A percentile compares a stretch with the other conserved stretches of the same genome.
These are phyloP conservation scores for Bacterosira constricta DNA, from an alignment of 108 stramenopile species.

Conservation along the genomic window DNA sequence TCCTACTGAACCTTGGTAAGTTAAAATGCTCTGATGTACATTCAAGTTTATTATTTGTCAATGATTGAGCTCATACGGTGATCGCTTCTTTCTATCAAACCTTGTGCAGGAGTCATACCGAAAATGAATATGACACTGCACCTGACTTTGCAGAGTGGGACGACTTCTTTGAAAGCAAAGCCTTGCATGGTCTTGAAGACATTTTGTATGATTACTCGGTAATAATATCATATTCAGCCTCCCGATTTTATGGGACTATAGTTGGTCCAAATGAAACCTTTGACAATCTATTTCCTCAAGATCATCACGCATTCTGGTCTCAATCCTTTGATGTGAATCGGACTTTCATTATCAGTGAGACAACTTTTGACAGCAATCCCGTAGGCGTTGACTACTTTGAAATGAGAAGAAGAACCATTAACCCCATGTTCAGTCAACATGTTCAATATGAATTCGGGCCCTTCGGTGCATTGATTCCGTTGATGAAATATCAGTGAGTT, in stretches of 20 bases:
- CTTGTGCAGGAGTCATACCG: neutral
- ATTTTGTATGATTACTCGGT: constrained; percentile 36
- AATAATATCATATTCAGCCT: constrained; percentile 16
- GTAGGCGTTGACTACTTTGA: too few relatives aligned
- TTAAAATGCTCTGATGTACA: neutral
- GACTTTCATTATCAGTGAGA: too few relatives aligned
- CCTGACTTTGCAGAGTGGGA: constrained; percentile 10
- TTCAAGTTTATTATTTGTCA: neutral
- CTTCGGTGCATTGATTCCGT: too few relatives aligned
- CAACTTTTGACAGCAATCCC: too few relatives aligned
- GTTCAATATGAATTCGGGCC: too few relatives aligned
- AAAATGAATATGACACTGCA: constrained; percentile 21
- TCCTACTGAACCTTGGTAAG: too few relatives aligned
- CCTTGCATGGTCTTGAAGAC: constrained; percentile 23
- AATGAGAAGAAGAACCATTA: too few relatives aligned
- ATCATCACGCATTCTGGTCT: constrained; percentile 15
- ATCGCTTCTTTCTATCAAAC: neutral
- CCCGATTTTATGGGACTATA: constrained; percentile 27
- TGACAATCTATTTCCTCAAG: constrained; percentile 4
- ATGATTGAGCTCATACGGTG: neutral
- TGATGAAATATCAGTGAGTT: too few relatives aligned
- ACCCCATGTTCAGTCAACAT: too few relatives aligned
- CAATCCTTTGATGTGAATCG: too few relatives aligned
- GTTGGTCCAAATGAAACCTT: constrained; percentile 9
- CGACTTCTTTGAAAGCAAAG: constrained; percentile 31